Conservation (phyloP, 2,329 filamentous ascomycete species). For the Clonostachys rhizophaga region DNA sequence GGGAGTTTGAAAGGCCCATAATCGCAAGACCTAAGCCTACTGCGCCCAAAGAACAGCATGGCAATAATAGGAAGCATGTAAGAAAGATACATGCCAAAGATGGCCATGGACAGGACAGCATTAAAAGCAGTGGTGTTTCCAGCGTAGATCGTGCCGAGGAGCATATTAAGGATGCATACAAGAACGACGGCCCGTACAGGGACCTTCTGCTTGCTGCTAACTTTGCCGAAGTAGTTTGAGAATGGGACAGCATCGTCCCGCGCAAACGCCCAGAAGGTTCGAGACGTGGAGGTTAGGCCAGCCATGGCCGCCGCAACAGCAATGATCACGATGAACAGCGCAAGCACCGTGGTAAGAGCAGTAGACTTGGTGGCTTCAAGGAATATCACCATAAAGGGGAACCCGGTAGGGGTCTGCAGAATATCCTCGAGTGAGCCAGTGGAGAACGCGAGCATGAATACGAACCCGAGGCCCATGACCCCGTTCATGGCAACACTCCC, state of each 20-base stretch:
- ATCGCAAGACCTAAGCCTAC: too few species aligned
- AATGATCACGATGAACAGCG: constrained; percentile 15
- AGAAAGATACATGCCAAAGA: constrained; percentile 36
- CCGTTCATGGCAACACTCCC: constrained; percentile 32
- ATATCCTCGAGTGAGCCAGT: constrained; percentile 28
- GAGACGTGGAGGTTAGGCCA: constrained; percentile 24
- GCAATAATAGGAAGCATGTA: constrained; percentile 18
- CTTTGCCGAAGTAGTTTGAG: constrained; percentile 25
- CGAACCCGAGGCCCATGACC: constrained; percentile 21
- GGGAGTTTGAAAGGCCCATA: too few species aligned
- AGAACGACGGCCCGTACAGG: constrained; percentile 20
- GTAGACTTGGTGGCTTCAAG: constrained; percentile 16
- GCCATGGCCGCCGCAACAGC: constrained; percentile 21
- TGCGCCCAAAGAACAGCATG: too few species aligned
- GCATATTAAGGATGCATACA: constrained; percentile 14
- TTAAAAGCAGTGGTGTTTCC: constrained; percentile 34
- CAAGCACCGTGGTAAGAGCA: constrained; percentile 17
- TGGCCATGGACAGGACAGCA: constrained; percentile 31
- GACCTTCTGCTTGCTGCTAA: constrained; percentile 20
- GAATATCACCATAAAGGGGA: constrained; percentile 35
- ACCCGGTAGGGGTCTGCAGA: constrained; percentile 31
- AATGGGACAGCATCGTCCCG: constrained; percentile 28
- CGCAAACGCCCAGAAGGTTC: constrained; percentile 32
- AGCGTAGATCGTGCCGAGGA: constrained; percentile 29
- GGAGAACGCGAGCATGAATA: constrained; percentile 34